Base-by-base conservation (phyloP, 306 rosid genomes). In the Fragaria ananassa region DNA sequence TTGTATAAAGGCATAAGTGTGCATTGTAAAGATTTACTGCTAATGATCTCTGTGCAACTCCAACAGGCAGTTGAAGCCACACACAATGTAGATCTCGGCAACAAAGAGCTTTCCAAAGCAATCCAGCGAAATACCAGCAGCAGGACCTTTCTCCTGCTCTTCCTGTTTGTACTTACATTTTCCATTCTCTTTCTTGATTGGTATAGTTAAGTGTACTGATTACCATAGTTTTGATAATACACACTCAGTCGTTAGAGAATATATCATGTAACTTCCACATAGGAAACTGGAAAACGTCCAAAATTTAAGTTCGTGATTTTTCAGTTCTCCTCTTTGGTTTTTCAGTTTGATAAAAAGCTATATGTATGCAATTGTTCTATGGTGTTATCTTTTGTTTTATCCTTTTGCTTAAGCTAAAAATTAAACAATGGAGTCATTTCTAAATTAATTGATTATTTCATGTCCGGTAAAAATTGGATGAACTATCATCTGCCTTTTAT, bases 21-120 rank as follows among this genome's bases (percentile, higher is more conserved):
- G 45, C 25, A 51, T 41, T 25, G 45, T 67, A 23, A 57, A 4
- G 63, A 23, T 25, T 29, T 41, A 42, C 10, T 41, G 68, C 31
- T 74, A 29, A 74, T 45, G 29, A 45, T 44, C 21, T 25, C 11
- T 25, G 27, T 62, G 37, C 31, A 44, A 44, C 56, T 82, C 75
- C 9, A 39, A 72, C 90, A 92, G 99, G 97, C 99, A n/a, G 90
- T 95, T 72, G 97, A 89, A 88, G 99, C 99, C 62, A 95, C 99
- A 3, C 85, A 37, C 79, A 95, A 95, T 60, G 97, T 92, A 68
- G 93, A 92, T 80, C 88, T 95, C 42, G 99, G 99, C 41, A 95
- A 95, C 91, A 95, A 87, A 80, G 97, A 95, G 81, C 91, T 95
- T 57, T 80, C 96, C 51, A 93, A 95, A 79, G 97, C 99, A 68